These are phyloP conservation scores for Phialophora expanda DNA, from an alignment of 2,329 filamentous ascomycete species.

Conservation along the genomic window DNA sequence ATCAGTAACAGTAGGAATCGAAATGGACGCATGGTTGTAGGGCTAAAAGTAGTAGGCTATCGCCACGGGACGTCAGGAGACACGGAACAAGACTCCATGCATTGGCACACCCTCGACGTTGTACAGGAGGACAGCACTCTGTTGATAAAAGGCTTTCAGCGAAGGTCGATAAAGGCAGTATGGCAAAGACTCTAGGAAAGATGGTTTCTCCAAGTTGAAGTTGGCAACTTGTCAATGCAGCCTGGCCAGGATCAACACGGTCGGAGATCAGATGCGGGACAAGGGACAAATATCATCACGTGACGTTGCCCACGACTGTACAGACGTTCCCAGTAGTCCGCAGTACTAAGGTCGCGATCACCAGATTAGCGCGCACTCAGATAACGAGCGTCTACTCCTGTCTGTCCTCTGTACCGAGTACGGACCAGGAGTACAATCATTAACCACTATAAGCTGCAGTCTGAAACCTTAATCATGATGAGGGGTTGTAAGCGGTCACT, in stretches of 20 bases:
- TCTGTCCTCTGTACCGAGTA: too few species aligned
- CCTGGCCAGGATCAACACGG: slow-evolving; percentile 4
- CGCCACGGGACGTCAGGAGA: slow-evolving; percentile 22
- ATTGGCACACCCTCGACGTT: slow-evolving; percentile 3
- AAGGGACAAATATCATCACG: neutral
- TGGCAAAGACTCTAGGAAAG: neutral
- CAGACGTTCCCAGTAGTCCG: neutral
- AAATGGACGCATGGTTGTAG: slow-evolving; percentile 52
- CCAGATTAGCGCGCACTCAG: neutral
- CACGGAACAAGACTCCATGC: slow-evolving; percentile 26
- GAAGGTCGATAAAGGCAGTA: slow-evolving; percentile 8
- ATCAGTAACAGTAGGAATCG: slow-evolving; percentile 54
- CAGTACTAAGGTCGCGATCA: too few species aligned
- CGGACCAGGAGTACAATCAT: neutral
- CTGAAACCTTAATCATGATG: neutral
- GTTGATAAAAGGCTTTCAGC: slow-evolving; percentile 11
- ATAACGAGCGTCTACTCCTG: neutral
- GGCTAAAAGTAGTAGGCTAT: neutral
- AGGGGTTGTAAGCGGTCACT: neutral
- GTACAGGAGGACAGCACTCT: neutral
- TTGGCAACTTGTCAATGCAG: slow-evolving; percentile 10
- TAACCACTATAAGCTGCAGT: neutral
- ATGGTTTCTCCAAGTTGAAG: slow-evolving; percentile 8
- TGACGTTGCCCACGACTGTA: neutral
- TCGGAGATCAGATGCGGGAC: slow-evolving; percentile 7